A percentile compares a stretch with the other conserved stretches of the same genome.
phyloP scores from a whole-genome alignment of 192 early-diverging fungal species.

The Gryganskiella cystojenkinii region DNA sequence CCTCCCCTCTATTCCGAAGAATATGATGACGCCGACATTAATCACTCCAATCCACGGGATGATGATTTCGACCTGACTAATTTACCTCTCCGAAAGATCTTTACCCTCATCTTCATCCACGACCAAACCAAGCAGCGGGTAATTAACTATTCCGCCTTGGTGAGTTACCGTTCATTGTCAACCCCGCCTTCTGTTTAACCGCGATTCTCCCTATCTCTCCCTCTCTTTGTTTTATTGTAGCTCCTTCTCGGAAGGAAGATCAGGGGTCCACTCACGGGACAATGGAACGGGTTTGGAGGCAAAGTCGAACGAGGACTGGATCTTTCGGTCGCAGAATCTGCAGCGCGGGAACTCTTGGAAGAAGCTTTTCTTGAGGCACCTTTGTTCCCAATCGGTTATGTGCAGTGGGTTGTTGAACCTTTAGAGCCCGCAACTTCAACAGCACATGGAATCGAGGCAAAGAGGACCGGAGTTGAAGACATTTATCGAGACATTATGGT shows the following conservation, averaged over 20 bases:
- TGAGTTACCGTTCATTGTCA: not conserved
- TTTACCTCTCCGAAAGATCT: conserved; percentile 29
- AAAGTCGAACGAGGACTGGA: conserved; percentile 33
- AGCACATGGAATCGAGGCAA: not conserved
- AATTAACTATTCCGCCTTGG: not conserved
- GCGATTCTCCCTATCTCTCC: not conserved
- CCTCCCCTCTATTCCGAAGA: no score
- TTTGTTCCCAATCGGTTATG: conserved; percentile 25
- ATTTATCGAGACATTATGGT: conserved; percentile 37
- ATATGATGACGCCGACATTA: no score
- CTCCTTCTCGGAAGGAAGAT: conserved; percentile 30
- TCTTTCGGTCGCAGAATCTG: conserved; percentile 17
- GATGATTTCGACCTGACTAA: conserved; percentile 12
- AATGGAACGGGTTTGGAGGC: conserved; percentile 53
- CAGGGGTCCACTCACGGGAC: conserved; percentile 30
- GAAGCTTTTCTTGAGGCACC: conserved; percentile 35
- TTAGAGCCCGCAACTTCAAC: not conserved
- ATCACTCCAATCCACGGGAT: not conserved
- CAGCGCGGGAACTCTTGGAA: conserved; percentile 28
- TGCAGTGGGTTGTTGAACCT: conserved; percentile 36
- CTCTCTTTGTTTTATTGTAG: not conserved
- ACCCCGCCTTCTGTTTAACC: not conserved
- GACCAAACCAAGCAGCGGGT: conserved; percentile 35
- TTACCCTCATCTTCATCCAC: conserved; percentile 44
- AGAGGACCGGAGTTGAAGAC: no score